Evolutionary conservation across 257 asterid species (phyloP), one percentile per base, ranked within the genome.

Genomic region (Solanum habrochaites): DNA sequence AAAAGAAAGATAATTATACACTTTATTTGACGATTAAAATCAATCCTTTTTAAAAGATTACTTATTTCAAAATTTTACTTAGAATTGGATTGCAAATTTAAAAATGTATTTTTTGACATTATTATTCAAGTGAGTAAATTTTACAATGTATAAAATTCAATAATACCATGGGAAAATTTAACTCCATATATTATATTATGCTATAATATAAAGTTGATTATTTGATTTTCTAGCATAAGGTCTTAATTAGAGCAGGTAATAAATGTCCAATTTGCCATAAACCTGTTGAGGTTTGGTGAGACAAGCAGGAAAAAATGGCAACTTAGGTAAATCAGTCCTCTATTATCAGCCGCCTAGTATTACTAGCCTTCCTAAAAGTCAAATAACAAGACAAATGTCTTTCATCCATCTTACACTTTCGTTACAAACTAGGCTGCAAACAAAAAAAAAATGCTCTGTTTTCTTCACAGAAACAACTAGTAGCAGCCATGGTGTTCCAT

Each of bases 401-500:
- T 16, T 80, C 67, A 27, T 31, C n/a, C 84, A 47, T 27, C 66
- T 78, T 74, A 27, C 89, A 62, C 31, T 83, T 83, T 77, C 90
- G 83, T 77, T 92, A 89, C 66, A 42, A 87, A 56, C 74, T 88
- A 81, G 49, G 77, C 66, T n/a, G 84, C 85, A 60, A 60, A 21
- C 23, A 56, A 7, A 60, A 3, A 10, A 60, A 60, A 70, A 85
- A 62, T 67, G 86, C 37, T 29, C 85, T 83, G 35, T 83, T 60
- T 72, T 81, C 15, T 70, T 60, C 81, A 85, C 58, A 21, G n/a
- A 47, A 80, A 8, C 42, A 47, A 80, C 18, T 10, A 47, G 85
- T 40, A 27, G 85, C 27, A 85, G 45, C 47, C 90, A 93, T 92
- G 98, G 92, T 90, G 82, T 87, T 89, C 86, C 86, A 85, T 81